Evolutionary conservation across 805 yeast species (phyloP), one percentile per base, ranked within the genome.

Genomic region (Candida pini): DNA sequence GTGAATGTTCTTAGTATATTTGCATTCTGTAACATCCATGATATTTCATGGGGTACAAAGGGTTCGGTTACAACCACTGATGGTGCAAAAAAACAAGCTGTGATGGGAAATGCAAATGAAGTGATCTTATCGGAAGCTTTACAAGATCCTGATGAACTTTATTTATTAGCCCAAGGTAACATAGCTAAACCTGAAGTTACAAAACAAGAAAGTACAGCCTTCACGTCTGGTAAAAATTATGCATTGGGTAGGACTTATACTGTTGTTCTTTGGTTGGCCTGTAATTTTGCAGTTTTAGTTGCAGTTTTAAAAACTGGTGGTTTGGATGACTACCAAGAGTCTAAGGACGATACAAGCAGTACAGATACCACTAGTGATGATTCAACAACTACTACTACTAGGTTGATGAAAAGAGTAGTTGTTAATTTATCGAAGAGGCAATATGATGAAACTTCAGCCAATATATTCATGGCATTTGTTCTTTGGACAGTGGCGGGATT

Each of bases 31-130:
- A 90, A 89, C 59, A 80, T 89, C 40, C 95, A 89, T 58, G 97
- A 89, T 64, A 78, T 89, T 32, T 84, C 96, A 5, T 89, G 97
- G 97, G 97, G 97, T 60, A 90, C 96, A 3, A 86, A 90, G 56
- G 95, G 95, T 34, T 83, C 82, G 24, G 69, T 75, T 4, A 73
- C 76, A 55, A 38, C 33, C 2, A 82, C 68, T 51, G 69, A 64
- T 58, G 75, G 66, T 51, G 71, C 66, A 56, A 89, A 70, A 54
- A 71, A 88, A 48, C 95, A 95, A 37, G 56, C 57, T 9, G 42
- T 39, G 20, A 46, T 40, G 2, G 27, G 38, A 20, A 40, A 34
- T 15, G 30, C 25, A 19, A 45, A 47, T 20, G 47, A 50, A 30
- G 20, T 54, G 16, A 34, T 51, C 10, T 36, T 58, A 20, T 54